Evolutionary conservation across 805 yeast genomes (phyloP), one percentile per base, ranked within the genome.

Genomic region (Torulaspora microellipsoides): DNA sequence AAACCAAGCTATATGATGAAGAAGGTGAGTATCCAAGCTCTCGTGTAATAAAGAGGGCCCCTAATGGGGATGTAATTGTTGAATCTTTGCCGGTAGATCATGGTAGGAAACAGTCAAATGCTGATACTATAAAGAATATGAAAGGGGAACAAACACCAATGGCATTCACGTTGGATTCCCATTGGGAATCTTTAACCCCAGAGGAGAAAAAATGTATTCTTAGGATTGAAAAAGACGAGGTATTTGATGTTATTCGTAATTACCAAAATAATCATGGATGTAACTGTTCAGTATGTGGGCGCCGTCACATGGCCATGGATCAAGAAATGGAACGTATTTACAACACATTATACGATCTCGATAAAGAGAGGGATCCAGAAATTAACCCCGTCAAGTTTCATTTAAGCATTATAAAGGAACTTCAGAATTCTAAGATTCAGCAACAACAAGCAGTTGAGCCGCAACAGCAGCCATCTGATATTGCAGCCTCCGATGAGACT

Each of bases 41-140:
- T 8, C 64, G 93, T 44, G 80, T 84, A 4, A 79, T 84, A 36
- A 82, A 78, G 52, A 80, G 81, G 52, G 84, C 77, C 3, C 75
- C 81, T 3, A 83, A 85, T 59, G 95, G 95, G 7, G 86, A 83
- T 52, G 84, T 85, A 4, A 76, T 85, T 38, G 88, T 86, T 17
- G 83, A 84, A 53, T 60, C 65, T 28, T 52, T 64, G 38, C 54
- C 48, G 33, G 57, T 45, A 23, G 58, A 45, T 48, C 25, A 34
- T 30, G 27, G 34, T 27, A 37, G 14, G 15, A 28, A 27, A 11
- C 35, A 13, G 27, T 36, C 40, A 9, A 15, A 14, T 34, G 36
- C 12, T 13, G 38, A 41, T 8, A 44, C 35, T 25, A 27, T 14
- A 29, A 15, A 34, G 10, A 8, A 44, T 34, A 17, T 31, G 38